Evolutionary conservation across 2,329 filamentous ascomycete species (phyloP), one percentile per base, ranked within the genome.

Genomic region (Phaeosphaeriaceae sp.): DNA sequence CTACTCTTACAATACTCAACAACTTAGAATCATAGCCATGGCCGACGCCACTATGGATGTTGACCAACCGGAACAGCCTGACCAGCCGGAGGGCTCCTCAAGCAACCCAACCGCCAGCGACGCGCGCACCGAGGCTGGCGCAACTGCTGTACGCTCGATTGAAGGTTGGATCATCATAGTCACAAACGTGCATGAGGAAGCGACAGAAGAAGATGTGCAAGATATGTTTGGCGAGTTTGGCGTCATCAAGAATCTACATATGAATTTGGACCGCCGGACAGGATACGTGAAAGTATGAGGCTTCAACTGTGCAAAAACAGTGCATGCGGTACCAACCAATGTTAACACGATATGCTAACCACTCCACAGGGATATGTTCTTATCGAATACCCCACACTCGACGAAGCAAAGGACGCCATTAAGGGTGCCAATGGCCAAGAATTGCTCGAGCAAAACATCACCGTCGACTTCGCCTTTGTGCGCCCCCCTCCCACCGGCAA

Each of bases 111-210:
- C 83, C 64, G 78, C 83, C 56, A 77, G 79, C 63, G 85, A 88
- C 67, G 88, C 90, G 81, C 85, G 85, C 66, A 92, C 89, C 6
- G 83, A 84, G 64, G 80, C 82, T 30, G 87, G 88, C 70, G 89
- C 89, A 46, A 90, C 87, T 1, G 90, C 90, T 18, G 90, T 94
- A 51, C 89, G 90, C 64, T 92, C 88, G 46, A 92, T 94, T 68
- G 90, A 94, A 76, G 90, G 90, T 62, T 94, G 90, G 90, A 94
- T 94, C 74, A 81, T 94, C 66, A 86, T 91, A 56, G 89, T 90
- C 59, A 92, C 89, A 43, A 94, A 94, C 67, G 87, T 94, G 28
- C 90, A 94, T 77, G 90, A 94, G 70, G 90, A 94, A 74, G 89
- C 90, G 41, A 88, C 87, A 62, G 90, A 94, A 76, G 90, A 94